A percentile compares a stretch with the other conserved stretches of the same genome.
These are phyloP conservation scores for Lotus japonicus DNA, from an alignment of 306 rosid genomes.

Conservation along the genomic window DNA sequence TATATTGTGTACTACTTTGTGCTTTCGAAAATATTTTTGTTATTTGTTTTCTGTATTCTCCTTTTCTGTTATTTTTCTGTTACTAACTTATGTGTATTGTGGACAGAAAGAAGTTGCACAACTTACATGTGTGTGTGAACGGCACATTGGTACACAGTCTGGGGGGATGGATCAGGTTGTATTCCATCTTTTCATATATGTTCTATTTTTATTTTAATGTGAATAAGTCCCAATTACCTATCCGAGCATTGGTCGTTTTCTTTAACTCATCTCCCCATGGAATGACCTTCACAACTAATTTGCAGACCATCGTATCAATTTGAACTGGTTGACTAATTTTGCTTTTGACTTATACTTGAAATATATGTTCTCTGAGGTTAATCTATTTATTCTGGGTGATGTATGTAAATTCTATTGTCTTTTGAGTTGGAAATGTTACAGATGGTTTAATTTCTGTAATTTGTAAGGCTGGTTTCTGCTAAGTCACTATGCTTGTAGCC, in stretches of 20 bases:
- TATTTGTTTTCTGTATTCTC: not conserved
- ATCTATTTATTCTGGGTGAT: not conserved
- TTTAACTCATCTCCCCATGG: not conserved
- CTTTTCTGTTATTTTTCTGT: not conserved
- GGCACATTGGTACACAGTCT: conserved; percentile 68
- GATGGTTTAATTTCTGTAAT: no score
- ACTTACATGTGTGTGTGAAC: conserved; percentile 67
- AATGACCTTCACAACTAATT: not conserved
- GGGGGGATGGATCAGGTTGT: conserved; percentile 85
- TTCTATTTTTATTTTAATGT: not conserved
- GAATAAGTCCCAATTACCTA: not conserved
- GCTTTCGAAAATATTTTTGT: not conserved
- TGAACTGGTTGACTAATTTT: not conserved
- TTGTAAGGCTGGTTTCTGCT: no score
- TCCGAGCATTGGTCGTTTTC: not conserved
- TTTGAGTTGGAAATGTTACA: not conserved
- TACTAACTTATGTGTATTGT: not conserved
- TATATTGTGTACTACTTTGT: not conserved
- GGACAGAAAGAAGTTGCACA: conserved; percentile 67
- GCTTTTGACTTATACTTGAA: not conserved
- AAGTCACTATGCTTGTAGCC: not conserved
- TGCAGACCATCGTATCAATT: not conserved
- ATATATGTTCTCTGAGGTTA: not conserved
- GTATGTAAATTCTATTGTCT: not conserved
- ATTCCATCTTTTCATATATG: not conserved